Conservation (phyloP, 345 rosid species). For the Rhizophora apiculata region DNA sequence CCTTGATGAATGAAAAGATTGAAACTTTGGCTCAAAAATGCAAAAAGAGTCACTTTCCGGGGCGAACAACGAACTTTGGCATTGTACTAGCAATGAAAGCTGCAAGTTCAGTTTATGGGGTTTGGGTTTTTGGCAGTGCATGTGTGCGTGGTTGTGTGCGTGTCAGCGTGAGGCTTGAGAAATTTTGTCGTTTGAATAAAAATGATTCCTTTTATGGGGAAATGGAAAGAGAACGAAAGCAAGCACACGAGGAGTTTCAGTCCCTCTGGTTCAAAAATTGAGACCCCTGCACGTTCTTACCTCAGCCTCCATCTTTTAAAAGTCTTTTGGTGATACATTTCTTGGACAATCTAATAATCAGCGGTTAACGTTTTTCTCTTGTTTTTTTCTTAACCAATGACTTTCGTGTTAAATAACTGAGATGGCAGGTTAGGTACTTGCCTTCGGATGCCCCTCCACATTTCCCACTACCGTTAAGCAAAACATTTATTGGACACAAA, state of each 20-base stretch:
- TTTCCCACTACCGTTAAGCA: background rate
- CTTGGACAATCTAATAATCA: no score
- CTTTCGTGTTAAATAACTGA: slow-evolving; percentile 35
- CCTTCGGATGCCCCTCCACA: slow-evolving; percentile 39
- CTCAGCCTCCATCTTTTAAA: background rate
- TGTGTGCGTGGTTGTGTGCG: background rate
- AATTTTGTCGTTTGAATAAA: background rate
- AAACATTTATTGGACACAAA: no score
- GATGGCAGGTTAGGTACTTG: slow-evolving; percentile 36
- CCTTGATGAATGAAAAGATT: background rate
- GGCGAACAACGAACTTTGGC: no score
- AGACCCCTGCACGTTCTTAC: background rate
- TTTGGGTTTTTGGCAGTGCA: background rate
- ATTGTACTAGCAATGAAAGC: no score
- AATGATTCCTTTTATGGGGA: background rate
- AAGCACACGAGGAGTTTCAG: background rate
- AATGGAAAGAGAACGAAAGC: background rate
- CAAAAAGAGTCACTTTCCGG: no score
- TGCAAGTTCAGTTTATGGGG: background rate
- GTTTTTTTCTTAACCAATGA: no score
- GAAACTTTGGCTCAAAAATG: background rate
- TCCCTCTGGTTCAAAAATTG: background rate
- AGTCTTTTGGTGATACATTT: background rate
- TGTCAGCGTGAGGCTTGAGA: background rate
- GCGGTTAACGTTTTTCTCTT: no score